phyloP scores from a whole-genome alignment of 202 grass and related monocot genomes.

The Carex arenaria region DNA sequence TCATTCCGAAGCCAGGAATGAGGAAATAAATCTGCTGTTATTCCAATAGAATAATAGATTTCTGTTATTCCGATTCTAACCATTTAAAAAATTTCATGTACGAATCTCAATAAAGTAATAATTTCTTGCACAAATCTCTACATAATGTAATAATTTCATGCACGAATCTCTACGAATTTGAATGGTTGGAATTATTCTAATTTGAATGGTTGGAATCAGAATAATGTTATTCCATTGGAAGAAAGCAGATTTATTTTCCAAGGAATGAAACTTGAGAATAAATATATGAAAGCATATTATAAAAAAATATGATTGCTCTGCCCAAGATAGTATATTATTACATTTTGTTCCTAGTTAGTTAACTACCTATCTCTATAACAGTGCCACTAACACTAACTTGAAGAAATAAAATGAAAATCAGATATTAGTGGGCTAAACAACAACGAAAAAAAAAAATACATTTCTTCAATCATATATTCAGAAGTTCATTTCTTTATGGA shows the following conservation, averaged over 20 bases:
- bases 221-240: no score
- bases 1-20: neutral
- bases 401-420: slow-evolving; percentile 4
- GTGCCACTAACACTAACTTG: slow-evolving; percentile 16
- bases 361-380: slow-evolving; percentile 22
- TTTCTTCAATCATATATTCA: neutral
- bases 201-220: no score
- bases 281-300: slow-evolving; percentile 6
- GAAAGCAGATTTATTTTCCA: neutral
- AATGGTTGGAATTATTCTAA: no score
- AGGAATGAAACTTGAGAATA: slow-evolving; percentile 1
- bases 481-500: neutral
- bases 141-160: no score
- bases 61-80: no score
- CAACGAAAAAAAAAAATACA: neutral
- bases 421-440: no score
- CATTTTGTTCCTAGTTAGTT: slow-evolving; percentile 26
- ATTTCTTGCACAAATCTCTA: no score
- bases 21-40: neutral
- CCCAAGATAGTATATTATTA: slow-evolving; percentile 10
- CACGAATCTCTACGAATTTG: no score
- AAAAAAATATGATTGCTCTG: slow-evolving; percentile 7
- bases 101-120: no score
- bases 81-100: no score
- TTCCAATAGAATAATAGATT: no score